phyloP scores from a whole-genome alignment of 345 rosid genomes.

The Linum trigynum region DNA sequence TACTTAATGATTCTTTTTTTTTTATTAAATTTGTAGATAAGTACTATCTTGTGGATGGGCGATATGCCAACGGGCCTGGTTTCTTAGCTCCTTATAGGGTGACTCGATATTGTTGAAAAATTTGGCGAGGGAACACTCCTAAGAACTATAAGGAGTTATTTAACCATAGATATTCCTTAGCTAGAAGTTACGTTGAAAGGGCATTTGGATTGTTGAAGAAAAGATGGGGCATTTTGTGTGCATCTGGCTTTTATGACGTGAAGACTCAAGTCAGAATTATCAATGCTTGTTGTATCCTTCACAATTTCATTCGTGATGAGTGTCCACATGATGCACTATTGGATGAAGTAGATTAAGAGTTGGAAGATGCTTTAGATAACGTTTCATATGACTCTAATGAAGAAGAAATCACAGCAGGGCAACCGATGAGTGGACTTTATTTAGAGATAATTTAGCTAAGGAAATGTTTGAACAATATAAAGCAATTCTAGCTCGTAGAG shows the following conservation, averaged over 20 bases:
- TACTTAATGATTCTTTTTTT: background rate
- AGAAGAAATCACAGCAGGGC: background rate
- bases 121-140: background rate
- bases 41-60: background rate
- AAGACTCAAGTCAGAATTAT: background rate
- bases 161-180: background rate
- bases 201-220: background rate
- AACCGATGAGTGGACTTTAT: background rate
- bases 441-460: background rate
- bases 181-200: background rate
- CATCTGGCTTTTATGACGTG: background rate
- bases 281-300: background rate
- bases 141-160: background rate
- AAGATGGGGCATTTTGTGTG: background rate
- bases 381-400: background rate
- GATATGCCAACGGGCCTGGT: background rate
- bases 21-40: background rate
- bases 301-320: background rate
- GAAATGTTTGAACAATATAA: background rate
- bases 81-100: background rate
- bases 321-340: background rate
- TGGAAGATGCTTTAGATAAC: background rate
- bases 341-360: background rate
- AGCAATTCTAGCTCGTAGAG: no score
- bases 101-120: background rate